Evolutionary conservation across 306 rosid genomes (phyloP), one percentile per base, ranked within the genome.

Genomic region (Hippophae gyantsensis): DNA sequence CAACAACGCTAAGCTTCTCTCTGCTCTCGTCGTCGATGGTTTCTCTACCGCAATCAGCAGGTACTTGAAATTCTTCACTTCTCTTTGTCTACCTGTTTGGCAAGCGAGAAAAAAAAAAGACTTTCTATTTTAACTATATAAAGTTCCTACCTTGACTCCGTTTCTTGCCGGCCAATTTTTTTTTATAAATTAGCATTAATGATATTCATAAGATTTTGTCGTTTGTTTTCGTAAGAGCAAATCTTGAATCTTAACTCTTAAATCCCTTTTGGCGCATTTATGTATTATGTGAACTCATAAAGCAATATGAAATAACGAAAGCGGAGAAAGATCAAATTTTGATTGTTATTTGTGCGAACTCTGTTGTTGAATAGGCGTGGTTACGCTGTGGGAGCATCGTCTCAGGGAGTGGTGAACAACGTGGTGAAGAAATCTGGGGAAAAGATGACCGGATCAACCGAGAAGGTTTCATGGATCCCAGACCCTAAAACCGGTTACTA

Each of bases 401-500:
- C 92, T 12, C 84, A 72, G 45, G 79, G 89, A 58, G 69, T 60
- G 40, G 74, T 63, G 23, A 57, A 78, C 10, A 76, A 58, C 68
- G 76, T 63, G 43, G 52, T 48, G 64, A 68, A 69, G 47, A 90
- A 82, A 11, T 41, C 86, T 7, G 79, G 62, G 27, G 94, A 84
- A 40, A 80, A 76, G 32, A 60, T 45, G 8, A 68, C 10, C 0
- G 62, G 27, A 6, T 42, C 69, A 3, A 0, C 71, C 23, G 74
- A 69, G 64, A 88, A 85, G 74, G 95, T 77, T 8, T 67, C 92
- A 32, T 90, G 98, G 98, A 81, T 87, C 9, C 98, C 98, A 1
- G 89, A 87, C 48, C 98, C 98, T 4, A 82, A 77, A 9, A 90
- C 98, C 13, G 98, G 98, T 6, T 77, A 78, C 70, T 90, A 90